Evolutionary conservation across 192 early-diverging fungal species (phyloP).

Genomic region (Backusella tarrabulga): DNA sequence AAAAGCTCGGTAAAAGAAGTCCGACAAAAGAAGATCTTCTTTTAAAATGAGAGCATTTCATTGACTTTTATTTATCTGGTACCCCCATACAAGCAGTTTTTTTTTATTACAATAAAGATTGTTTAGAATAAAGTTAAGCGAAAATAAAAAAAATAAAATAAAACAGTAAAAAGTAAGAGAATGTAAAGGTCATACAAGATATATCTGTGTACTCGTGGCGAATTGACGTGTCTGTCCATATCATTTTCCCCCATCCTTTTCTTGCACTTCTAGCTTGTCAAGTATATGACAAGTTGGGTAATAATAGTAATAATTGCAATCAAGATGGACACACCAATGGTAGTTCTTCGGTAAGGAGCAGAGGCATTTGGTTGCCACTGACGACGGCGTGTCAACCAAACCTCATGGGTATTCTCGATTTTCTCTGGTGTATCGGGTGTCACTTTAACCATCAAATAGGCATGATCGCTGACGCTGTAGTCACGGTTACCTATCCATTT

Average conservation of each 20-base stretch:
- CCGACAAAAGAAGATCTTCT: not conserved
- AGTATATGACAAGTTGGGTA: not conserved
- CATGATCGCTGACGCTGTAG: constrained; percentile 69
- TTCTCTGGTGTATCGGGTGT: constrained; percentile 7
- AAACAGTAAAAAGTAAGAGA: not conserved
- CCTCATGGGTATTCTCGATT: not conserved
- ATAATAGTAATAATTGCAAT: not conserved
- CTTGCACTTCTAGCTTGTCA: not conserved
- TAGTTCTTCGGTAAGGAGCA: constrained; percentile 8
- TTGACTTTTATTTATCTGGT: not conserved
- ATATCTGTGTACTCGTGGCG: not conserved
- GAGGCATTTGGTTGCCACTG: constrained; percentile 13
- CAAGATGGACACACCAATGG: not conserved
- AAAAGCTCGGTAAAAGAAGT: not conserved
- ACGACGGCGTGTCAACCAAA: constrained; percentile 5
- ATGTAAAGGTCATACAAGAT: not conserved
- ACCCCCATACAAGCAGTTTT: not conserved
- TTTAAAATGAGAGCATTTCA: not conserved
- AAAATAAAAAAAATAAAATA: not conserved
- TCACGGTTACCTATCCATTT: constrained; percentile 62
- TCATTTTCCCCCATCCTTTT: not conserved
- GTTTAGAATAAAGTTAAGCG: not conserved
- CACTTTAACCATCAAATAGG: constrained; percentile 62
- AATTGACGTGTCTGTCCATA: not conserved
- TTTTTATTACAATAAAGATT: not conserved